Evolutionary conservation across 164 flowering plant species (phyloP), one percentile per base, ranked within the genome.

Genomic region (Vitis rotundifolia): DNA sequence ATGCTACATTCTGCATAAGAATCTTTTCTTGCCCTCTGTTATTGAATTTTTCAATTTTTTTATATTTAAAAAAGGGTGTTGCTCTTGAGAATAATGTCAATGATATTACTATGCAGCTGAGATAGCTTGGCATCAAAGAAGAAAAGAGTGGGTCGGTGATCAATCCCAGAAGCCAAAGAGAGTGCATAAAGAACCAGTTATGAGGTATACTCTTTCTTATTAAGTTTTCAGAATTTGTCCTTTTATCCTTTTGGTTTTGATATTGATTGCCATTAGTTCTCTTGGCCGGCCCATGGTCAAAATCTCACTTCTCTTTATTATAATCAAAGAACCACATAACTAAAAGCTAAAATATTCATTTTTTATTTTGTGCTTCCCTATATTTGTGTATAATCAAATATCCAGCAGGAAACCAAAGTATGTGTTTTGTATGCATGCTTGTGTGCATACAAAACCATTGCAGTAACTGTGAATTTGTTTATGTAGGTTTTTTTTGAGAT

Each of bases 101-200:
- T 52, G 22, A 26, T 15, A 12, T 61, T 72, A 9, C 12, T 50
- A 11, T 79, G 70, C 76, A 86, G 89, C 83, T 72, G 89, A 78
- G 69, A 73, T 78, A 49, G 72, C 82, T 65, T 86, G 89, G 89
- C 77, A 86, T 73, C 79, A 83, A 71, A 80, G 59, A 37, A 82
- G 89, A 71, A 82, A 49, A 59, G 76, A 78, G 53, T 86, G 89
- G 89, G 65, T 75, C 11, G 87, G 86, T 16, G 86, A 80, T 75
- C 75, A 61, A 65, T 75, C 84, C 54, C 78, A 75, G 31, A 82
- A 70, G 68, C 29, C 76, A 13, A 68, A 52, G 10, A 80, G 77
- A 80, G 55, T 68, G 52, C 71, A 77, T 2, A 66, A 31, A 57
- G 89, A 85, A 59, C 86, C 81, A 47, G 72, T 83, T 13, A 76